Conservation (phyloP, 164 flowering plant species). For the Aristolochia contorta region DNA sequence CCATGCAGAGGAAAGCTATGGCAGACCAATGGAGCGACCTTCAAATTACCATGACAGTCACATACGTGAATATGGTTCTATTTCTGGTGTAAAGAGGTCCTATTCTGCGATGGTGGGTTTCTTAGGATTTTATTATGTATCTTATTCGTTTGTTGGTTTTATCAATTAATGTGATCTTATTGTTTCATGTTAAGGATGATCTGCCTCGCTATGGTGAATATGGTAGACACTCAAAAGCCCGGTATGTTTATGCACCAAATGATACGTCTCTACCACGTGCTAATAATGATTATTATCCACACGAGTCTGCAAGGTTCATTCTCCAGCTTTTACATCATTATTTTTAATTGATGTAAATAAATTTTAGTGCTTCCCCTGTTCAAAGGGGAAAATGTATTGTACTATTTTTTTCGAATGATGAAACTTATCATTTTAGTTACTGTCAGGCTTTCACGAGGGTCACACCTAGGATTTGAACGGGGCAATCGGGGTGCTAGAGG, state of each 20-base stretch:
- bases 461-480: constrained; percentile 47
- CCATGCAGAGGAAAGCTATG: constrained; percentile 72
- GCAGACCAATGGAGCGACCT: constrained; percentile 69
- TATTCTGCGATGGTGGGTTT: constrained; percentile 64
- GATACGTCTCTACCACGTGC: constrained; percentile 51
- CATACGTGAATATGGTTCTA: constrained; percentile 60
- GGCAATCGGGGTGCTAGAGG: constrained; percentile 56
- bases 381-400: background rate
- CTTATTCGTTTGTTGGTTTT: background rate
- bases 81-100: constrained; percentile 81
- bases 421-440: constrained; percentile 3
- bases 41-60: constrained; percentile 72
- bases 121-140: background rate
- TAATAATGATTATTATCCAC: constrained; percentile 30
- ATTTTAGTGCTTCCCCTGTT: background rate
- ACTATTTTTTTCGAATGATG: background rate
- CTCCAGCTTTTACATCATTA: background rate
- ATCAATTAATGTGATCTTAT: background rate
- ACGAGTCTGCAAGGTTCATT: constrained; percentile 13
- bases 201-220: constrained; percentile 56
- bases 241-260: constrained; percentile 66
- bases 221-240: constrained; percentile 70
- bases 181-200: constrained; percentile 17
- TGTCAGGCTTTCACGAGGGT: constrained; percentile 46
- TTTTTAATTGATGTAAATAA: background rate